Evolutionary conservation across 2,329 filamentous ascomycete genomes (phyloP), one percentile per base, ranked within the genome.

Genomic region (Coniochaeta hoffmannii): DNA sequence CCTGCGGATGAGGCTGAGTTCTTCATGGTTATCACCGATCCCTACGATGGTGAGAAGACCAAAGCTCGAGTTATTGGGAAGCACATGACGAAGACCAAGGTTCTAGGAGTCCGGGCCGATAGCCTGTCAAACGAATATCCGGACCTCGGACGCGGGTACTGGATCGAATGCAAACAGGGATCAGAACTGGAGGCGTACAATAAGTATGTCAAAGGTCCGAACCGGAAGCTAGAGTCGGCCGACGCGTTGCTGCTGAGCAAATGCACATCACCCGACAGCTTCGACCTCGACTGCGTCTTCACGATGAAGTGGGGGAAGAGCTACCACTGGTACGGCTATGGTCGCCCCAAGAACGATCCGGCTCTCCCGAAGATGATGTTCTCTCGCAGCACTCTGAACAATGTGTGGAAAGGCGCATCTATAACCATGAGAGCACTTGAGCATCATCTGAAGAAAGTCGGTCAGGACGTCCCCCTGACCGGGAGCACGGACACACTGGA

Each of bases 251-350:
- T 55, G 14, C 31, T 55, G 11, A 32, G 38, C 53, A 32, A 31
- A n/a, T 55, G 31, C 50, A 9, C 49, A 50, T 50, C 53, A 30
- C 26, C 19, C 36, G 53, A 17, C 34, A 31, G 50, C 31, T 50
- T 55, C 53, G 9, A 55, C 28, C 53, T 55, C 53, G 53, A 55
- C 31, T 49, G 53, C 35, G 44, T 55, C 30, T 55, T 55, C 31
- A 55, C 30, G n/a, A 55, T 55, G 31, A 55, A 55, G 41, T 55
- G 31, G 53, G 53, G 44, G 31, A 55, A 28, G 38, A 50, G 17
- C 14, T 55, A 50, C 30, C 19, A 55, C 44, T 36, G 17, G 28
- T 55, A 55, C 35, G 19, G 31, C 30, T 55, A 55, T 32, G 31
- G 53, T 49, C 53, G 41, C 36, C 44, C 44, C 15, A 55, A 50